Base-by-base conservation (phyloP, 176 grass and related monocot species). In the Puccinellia tenuiflora region DNA sequence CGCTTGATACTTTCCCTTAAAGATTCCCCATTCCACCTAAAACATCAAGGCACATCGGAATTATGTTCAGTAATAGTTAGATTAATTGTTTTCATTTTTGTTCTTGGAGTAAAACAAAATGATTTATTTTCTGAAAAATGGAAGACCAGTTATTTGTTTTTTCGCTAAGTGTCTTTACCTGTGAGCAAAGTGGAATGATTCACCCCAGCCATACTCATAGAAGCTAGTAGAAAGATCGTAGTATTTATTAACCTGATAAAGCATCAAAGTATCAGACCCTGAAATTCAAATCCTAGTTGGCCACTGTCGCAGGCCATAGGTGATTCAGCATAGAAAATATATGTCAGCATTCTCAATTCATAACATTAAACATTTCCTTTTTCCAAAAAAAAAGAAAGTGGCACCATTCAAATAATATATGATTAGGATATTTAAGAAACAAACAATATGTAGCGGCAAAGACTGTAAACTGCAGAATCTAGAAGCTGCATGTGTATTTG, bases 161-260 rank as follows among this genome's bases (percentile, higher is more conserved):
- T 51, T 31, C 24, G 9, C n/a, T 20, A 72, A 66, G 48, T 63
- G 28, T 75, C 46, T 26, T 78, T 65, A 99, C 96, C 93, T 99
- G 85, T 90, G 91, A 88, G 93, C 96, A 89, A 99, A 99, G 83
- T 99, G 96, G 88, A 99, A 99, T 33, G 96, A 99, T 89, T 99
- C 96, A 83, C 96, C 96, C 96, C 96, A 99, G 43, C 96, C 96
- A 92, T 90, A 99, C 78, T 99, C 96, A 84, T 99, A 99, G 69
- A 99, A 99, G 87, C 96, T 99, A 80, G 96, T 99, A 14, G 89
- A 88, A 69, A 99, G 96, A 87, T 99, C 91, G 87, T 99, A 99
- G 88, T 99, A 99, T 81, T 99, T 99, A 78, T 96, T 99, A 72
- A 99, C 96, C 96, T 99, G 78, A 61, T 34, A 81, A 73, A n/a